Evolutionary conservation across 129 eudicot species (phyloP), one percentile per base, ranked within the genome.

Genomic region (Arctium lappa): DNA sequence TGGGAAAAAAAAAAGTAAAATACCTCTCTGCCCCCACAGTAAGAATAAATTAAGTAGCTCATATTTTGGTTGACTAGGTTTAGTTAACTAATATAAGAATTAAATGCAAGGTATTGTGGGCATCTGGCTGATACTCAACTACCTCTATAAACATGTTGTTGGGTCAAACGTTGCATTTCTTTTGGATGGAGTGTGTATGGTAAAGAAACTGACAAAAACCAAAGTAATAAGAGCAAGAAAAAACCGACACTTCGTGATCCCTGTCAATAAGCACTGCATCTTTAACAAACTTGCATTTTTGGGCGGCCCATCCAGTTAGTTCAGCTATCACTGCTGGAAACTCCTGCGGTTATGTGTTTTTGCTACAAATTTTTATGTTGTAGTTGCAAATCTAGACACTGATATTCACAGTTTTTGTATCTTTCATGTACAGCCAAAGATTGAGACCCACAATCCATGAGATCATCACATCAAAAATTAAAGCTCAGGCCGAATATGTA

Each of bases 391-490:
- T 8, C 69, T 15, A 66, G 37, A 33, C 60, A 39, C 18, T 39
- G 11, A 81, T 81, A 22, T 73, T 63, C 65, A 72, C 42, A 50
- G 77, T 4, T 80, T 50, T 74, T 63, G 50, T 72, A 36, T 36
- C 44, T 66, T 86, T 60, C 38, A 66, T 83, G 60, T 8, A 88
- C 87, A 95, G 99, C 91, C 99, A 95, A 90, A 92, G 98, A 88
- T 79, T 95, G 85, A 90, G 99, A 83, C 95, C 99, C 36, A 95
- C 99, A 37, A 82, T 95, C 80, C 99, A 95, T 86, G 99, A 95
- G 74, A 90, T 93, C 40, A 95, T 95, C 40, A 88, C 92, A 69
- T 68, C 90, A 71, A 91, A 90, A 86, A 95, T 95, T 50, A 93
- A 86, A 90, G 87, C 91, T 53, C 94, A 93, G 70, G 97, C 97